A percentile compares a stretch with the other conserved stretches of the same genome.
phyloP scores from a whole-genome alignment of 768 basidiomycete genomes.

The Leccinum arenicola region DNA sequence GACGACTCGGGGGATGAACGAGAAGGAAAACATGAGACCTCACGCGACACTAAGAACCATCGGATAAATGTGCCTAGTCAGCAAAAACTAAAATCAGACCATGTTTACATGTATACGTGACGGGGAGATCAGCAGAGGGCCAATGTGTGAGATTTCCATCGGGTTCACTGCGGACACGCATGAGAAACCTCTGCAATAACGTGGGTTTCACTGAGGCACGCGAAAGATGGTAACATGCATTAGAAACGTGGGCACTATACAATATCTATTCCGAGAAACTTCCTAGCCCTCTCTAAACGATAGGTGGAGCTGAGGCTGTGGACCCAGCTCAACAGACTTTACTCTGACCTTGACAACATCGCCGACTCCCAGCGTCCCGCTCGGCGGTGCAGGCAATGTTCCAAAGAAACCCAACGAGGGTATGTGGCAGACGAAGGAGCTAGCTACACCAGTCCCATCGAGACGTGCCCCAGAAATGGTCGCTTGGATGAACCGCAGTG shows the following conservation, averaged over 20 bases:
- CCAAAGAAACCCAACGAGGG: slow-evolving; percentile 26
- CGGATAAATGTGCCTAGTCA: slow-evolving; percentile 24
- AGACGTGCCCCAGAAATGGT: slow-evolving; percentile 19
- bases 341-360: slow-evolving; percentile 27
- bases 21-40: neutral
- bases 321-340: slow-evolving; percentile 29
- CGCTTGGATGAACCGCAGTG: slow-evolving; percentile 28
- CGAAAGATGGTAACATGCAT: neutral
- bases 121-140: neutral
- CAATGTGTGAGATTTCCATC: neutral
- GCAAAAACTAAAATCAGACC: slow-evolving; percentile 21
- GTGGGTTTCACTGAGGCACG: neutral
- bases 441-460: slow-evolving; percentile 11
- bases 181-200: neutral
- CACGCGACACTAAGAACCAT: neutral
- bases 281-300: slow-evolving; percentile 8
- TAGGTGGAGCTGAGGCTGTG: slow-evolving; percentile 26
- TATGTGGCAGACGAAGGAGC: slow-evolving; percentile 21
- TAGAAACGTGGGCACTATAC: neutral
- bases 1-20: neutral
- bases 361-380: slow-evolving; percentile 22
- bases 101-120: neutral
- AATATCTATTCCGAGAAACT: neutral
- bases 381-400: slow-evolving; percentile 9
- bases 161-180: neutral